These are phyloP conservation scores for Tylopilus vinaceipallidus DNA, from an alignment of 768 basidiomycete genomes.

Conservation along the genomic window DNA sequence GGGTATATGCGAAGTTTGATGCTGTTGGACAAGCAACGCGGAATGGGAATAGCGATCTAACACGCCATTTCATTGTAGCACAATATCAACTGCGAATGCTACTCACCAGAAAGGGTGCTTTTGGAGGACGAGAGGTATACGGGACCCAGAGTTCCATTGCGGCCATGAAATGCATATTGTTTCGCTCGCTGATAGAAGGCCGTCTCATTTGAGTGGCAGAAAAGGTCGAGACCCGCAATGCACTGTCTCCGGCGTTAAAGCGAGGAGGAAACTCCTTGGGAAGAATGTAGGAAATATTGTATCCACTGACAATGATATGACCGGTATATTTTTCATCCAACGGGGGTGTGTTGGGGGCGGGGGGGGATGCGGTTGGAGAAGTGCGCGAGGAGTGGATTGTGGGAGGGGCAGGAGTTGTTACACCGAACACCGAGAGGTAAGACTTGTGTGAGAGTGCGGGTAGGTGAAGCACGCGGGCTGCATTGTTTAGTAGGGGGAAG, in stretches of 20 bases:
- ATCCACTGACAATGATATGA: slow-evolving; percentile 72
- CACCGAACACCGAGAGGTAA: slow-evolving; percentile 56
- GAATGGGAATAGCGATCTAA: slow-evolving; percentile 74
- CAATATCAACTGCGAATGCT: not conserved
- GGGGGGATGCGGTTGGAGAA: slow-evolving; percentile 33
- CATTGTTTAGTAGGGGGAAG: slow-evolving; percentile 63
- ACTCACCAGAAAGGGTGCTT: slow-evolving; percentile 71
- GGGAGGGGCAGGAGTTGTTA: slow-evolving; percentile 35
- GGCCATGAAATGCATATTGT: slow-evolving; percentile 72
- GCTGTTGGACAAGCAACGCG: slow-evolving; percentile 74
- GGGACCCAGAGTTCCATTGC: slow-evolving; percentile 78
- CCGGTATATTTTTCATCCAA: slow-evolving; percentile 72
- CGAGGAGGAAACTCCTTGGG: slow-evolving; percentile 60
- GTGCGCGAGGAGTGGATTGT: slow-evolving; percentile 32
- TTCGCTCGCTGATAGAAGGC: slow-evolving; percentile 54
- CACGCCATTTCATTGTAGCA: slow-evolving; percentile 7
- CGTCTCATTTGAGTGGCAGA: slow-evolving; percentile 42
- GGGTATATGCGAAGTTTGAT: slow-evolving; percentile 74
- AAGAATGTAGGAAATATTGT: slow-evolving; percentile 72
- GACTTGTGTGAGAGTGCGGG: slow-evolving; percentile 58
- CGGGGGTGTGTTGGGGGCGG: slow-evolving; percentile 34
- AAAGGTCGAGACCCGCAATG: slow-evolving; percentile 22
- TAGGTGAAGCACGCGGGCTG: slow-evolving; percentile 66
- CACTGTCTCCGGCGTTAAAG: slow-evolving; percentile 24
- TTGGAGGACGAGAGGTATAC: slow-evolving; percentile 62